Evolutionary conservation across 73 alveolate genomes (phyloP), one percentile per base, ranked within the genome.

Genomic region (Blepharisma stoltei): DNA sequence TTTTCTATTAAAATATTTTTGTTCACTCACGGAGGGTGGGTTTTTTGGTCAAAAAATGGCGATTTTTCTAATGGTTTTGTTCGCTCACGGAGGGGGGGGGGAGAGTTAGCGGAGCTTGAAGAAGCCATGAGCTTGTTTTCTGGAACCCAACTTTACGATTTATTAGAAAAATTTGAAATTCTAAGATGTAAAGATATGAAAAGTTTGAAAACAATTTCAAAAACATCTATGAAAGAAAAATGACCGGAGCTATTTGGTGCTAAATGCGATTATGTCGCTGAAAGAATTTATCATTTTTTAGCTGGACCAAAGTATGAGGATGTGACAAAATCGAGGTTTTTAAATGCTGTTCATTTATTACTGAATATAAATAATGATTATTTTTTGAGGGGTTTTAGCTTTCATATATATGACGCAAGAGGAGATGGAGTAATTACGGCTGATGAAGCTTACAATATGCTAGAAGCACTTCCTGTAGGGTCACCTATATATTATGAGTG

Each of bases 181-280:
- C 4, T 60, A n/a, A 60, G 73, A 5, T n/a, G 23, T 25, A 60
- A 60, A 25, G 14, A n/a, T 25, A 14, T 38, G 14, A n/a, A n/a
- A 9, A 38, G 23, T 25, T 60, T 60, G 2, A 60, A 60, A 60
- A 60, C 73, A 0, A 60, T 60, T 20, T 20, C 49, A n/a, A 60
- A 18, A 18, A 11, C 73, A 1, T 60, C 73, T 18, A 60, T 60
- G 73, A 60, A 14, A 14, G 73, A 60, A 25, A 60, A 60, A n/a
- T 60, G 73, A 47, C 47, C 73, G 5, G 23, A 60, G 23, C 46
- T 60, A 14, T 60, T 60, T 14, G 73, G 73, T 14, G 73, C 73
- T 60, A 60, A 60, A 60, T 60, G 73, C 23, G 73, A 60, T 5
- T 60, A 60, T 60, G 0, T 60, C 0, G 23, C 46, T 5, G 73